Evolutionary conservation across 768 basidiomycete species (phyloP).

Genomic region (Boletus reticuloceps): DNA sequence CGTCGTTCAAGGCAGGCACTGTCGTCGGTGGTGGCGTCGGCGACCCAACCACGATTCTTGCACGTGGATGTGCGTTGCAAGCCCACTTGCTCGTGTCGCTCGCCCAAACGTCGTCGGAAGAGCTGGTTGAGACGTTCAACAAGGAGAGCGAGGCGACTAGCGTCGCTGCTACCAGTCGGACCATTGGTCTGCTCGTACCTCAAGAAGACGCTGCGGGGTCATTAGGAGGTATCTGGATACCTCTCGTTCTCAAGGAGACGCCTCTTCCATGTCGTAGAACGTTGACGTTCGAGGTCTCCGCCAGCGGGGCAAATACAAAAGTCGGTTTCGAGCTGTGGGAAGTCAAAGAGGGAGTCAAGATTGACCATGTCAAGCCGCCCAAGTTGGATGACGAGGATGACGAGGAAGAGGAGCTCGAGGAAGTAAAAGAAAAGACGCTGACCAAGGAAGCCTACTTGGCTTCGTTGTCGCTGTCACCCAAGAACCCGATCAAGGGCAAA

Average conservation of each 20-base stretch:
- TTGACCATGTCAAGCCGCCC: conserved; percentile 54
- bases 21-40: conserved; percentile 71
- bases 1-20: conserved; percentile 64
- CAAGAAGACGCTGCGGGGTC: conserved; percentile 35
- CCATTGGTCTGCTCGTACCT: conserved; percentile 68
- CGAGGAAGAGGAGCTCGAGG: conserved; percentile 55
- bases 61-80: conserved; percentile 75
- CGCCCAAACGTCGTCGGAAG: conserved; percentile 46
- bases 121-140: conserved; percentile 50
- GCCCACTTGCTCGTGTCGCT: conserved; percentile 59
- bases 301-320: conserved; percentile 34
- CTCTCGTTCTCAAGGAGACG: conserved; percentile 68
- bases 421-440: conserved; percentile 61
- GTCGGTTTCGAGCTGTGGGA: conserved; percentile 79
- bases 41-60: conserved; percentile 76
- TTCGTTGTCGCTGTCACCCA: conserved; percentile 32
- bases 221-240: conserved; percentile 64
- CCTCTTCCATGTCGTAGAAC: conserved; percentile 64
- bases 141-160: conserved; percentile 39
- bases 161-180: conserved; percentile 56
- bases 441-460: conserved; percentile 52
- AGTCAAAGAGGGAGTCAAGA: conserved; percentile 60
- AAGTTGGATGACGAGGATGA: conserved; percentile 46
- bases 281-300: conserved; percentile 55
- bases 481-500: conserved; percentile 43